Base-by-base conservation (phyloP, 2,329 filamentous ascomycete species). In the Hymenotorrendiella dingleyae region DNA sequence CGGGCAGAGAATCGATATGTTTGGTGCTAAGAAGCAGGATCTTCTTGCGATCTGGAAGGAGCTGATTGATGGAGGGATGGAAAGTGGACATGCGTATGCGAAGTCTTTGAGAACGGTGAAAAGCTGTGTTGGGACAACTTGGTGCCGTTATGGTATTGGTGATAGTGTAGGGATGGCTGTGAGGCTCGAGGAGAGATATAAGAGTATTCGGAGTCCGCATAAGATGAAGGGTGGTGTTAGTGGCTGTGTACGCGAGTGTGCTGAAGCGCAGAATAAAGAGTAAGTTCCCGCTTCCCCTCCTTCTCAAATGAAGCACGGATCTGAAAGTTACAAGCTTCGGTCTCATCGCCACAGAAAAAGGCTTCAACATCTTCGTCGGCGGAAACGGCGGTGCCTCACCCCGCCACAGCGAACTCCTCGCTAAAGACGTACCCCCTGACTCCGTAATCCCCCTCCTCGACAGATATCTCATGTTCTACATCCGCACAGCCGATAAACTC, bases 161-260 rank as follows among this genome's bases (percentile, higher is more conserved):
- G 89, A 95, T 66, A 89, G 84, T 62, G 89, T 95, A 0, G 89
- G 89, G 9, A 86, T 95, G 83, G 89, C 89, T 0, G 82, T 95
- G 12, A 76, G 87, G 3, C 66, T 94, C 0, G 89, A 95, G 64
- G 86, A 94, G 67, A 78, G 89, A 34, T 95, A 95, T 66, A 95
- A 95, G 73, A 87, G 85, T 57, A 84, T 95, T 45, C 79, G 89
- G n/a, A 75, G 76, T 12, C 89, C 89, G 7, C 89, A 95, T 63
- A 95, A 95, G 70, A 77, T 94, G 62, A 95, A 95, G 64, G 88
- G 86, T 1, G 89, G 86, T 42, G 88, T 95, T 0, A 90, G 84
- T 42, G 89, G 89, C 10, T 95, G 89, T 52, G 87, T 95, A n/a
- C 75, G 89, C 42, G 89, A 95, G 65, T 95, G 89, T 54, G 89